phyloP scores from a whole-genome alignment of 179 eudicot species.

The Drosera spatulata region DNA sequence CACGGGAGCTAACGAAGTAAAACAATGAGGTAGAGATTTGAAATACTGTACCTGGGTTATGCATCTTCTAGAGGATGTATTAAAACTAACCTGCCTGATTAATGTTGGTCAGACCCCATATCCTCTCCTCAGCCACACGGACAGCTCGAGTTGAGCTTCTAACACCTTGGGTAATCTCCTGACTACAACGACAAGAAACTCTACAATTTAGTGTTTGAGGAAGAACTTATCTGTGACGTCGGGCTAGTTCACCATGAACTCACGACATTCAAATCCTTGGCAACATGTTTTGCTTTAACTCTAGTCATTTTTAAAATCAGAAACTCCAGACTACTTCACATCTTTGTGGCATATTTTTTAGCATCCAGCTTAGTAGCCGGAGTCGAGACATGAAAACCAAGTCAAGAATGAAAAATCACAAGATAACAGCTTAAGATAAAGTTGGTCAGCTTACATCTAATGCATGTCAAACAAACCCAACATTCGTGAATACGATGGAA shows the following conservation, averaged over 20 bases:
- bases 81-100: conserved; percentile 43
- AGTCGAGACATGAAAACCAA: no score
- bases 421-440: no score
- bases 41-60: no score
- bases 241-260: not conserved
- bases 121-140: conserved; percentile 65
- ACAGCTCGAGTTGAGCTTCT: conserved; percentile 76
- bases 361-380: no score
- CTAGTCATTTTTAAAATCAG: no score
- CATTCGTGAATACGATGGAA: no score
- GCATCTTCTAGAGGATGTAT: no score
- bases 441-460: no score
- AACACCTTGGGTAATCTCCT: conserved; percentile 78
- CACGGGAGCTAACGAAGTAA: conserved; percentile 58
- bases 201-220: not conserved
- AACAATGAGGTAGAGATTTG: conserved; percentile 29
- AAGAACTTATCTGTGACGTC: not conserved
- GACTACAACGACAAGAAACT: conserved; percentile 29
- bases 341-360: no score
- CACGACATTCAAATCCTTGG: not conserved
- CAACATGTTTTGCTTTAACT: not conserved
- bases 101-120: conserved; percentile 48
- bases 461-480: no score
- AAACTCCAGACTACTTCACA: no score
- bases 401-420: no score